Evolutionary conservation across 768 basidiomycete genomes (phyloP).

Genomic region (Hygrophorus russula): DNA sequence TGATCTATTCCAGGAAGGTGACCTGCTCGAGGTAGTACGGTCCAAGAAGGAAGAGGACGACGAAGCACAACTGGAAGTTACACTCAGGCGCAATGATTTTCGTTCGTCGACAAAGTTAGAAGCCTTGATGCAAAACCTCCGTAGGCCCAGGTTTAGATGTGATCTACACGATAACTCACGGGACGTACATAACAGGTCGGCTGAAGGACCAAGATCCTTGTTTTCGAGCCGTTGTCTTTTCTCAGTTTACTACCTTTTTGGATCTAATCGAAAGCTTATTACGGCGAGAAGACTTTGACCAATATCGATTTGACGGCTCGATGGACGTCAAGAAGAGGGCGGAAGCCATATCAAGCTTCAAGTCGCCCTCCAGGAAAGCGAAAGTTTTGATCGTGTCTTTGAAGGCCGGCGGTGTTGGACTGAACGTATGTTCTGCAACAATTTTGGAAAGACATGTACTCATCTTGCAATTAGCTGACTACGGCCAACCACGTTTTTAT

Average conservation of each 20-base stretch:
- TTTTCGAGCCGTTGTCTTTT: constrained; percentile 82
- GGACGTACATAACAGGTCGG: constrained; percentile 28
- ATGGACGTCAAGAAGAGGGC: constrained; percentile 81
- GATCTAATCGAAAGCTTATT: constrained; percentile 68
- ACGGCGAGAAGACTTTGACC: constrained; percentile 55
- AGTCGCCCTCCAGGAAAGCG: constrained; percentile 51
- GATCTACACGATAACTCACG: background rate
- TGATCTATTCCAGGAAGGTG: constrained; percentile 30
- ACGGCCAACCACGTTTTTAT: constrained; percentile 80
- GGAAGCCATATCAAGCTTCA: constrained; percentile 70
- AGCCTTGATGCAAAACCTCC: constrained; percentile 64
- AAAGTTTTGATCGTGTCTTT: constrained; percentile 71
- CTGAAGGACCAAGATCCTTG: constrained; percentile 60
- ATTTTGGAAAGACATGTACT: constrained; percentile 3
- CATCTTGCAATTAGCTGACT: constrained; percentile 40
- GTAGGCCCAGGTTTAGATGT: constrained; percentile 24
- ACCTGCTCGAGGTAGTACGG: constrained; percentile 53
- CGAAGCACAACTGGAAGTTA: constrained; percentile 30
- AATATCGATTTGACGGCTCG: constrained; percentile 83
- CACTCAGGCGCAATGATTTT: constrained; percentile 73
- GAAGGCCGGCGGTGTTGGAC: constrained; percentile 87
- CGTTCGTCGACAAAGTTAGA: constrained; percentile 86
- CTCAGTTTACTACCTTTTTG: constrained; percentile 82
- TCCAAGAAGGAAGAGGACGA: constrained; percentile 19
- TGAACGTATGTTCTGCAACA: constrained; percentile 46